A percentile compares a stretch with the other conserved stretches of the same genome.
Conservation (phyloP, 2,329 filamentous ascomycete genomes). For the Neodidymelliopsis sp. region DNA sequence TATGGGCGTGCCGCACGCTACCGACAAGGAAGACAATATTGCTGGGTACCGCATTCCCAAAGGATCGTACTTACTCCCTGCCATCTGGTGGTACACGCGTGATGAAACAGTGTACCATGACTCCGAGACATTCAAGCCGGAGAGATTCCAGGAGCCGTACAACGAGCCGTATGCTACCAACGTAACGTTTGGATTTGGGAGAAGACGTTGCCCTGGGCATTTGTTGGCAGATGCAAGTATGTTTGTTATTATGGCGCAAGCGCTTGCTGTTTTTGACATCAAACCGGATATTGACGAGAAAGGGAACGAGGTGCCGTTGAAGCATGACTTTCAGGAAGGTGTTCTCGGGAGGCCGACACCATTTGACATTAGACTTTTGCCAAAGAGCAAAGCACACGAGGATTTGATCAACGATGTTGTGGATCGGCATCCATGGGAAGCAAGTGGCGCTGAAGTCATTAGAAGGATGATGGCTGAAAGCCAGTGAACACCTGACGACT, state of each 20-base stretch:
- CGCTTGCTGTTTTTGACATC: slow-evolving; percentile 58
- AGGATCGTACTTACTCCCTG: slow-evolving; percentile 45
- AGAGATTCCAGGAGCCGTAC: slow-evolving; percentile 48
- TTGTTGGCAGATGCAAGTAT: slow-evolving; percentile 53
- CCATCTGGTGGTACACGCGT: slow-evolving; percentile 53
- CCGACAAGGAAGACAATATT: slow-evolving; percentile 45
- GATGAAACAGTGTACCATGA: slow-evolving; percentile 48
- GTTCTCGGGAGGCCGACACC: slow-evolving; percentile 48
- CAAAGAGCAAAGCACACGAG: slow-evolving; percentile 41
- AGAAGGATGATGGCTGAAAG: slow-evolving; percentile 8
- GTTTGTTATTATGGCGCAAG: slow-evolving; percentile 53
- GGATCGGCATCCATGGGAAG: slow-evolving; percentile 43
- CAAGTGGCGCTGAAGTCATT: slow-evolving; percentile 42
- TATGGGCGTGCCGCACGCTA: slow-evolving; percentile 44
- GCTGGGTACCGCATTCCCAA: slow-evolving; percentile 53
- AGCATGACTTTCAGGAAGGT: slow-evolving; percentile 45
- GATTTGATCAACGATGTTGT: slow-evolving; percentile 43
- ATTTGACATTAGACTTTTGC: slow-evolving; percentile 42
- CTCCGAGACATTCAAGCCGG: slow-evolving; percentile 53
- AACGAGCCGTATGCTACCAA: slow-evolving; percentile 50
- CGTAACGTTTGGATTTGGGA: slow-evolving; percentile 51
- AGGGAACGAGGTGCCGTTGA: slow-evolving; percentile 47
- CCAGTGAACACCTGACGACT: background rate
- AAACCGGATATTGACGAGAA: slow-evolving; percentile 46
- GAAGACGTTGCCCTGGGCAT: slow-evolving; percentile 54